These are phyloP conservation scores for Blumeriella jaapii DNA, from an alignment of 2,329 filamentous ascomycete genomes.

Conservation along the genomic window DNA sequence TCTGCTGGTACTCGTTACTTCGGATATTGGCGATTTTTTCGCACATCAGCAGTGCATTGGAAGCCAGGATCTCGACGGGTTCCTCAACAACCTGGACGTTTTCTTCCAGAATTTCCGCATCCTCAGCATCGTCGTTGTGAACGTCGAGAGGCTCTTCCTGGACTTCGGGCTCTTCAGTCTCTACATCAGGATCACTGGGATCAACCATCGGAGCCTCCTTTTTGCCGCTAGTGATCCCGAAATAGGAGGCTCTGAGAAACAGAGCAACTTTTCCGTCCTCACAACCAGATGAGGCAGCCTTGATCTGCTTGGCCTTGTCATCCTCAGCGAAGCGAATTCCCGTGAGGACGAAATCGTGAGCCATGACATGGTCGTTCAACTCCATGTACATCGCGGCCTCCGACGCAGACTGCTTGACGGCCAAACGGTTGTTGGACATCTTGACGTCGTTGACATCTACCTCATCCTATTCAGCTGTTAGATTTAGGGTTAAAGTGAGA, in stretches of 20 bases:
- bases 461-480: constrained; percentile 26
- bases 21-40: not conserved
- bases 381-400: constrained; percentile 44
- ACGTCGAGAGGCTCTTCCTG: no score
- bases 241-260: constrained; percentile 3
- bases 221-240: not conserved
- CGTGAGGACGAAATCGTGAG: constrained; percentile 33
- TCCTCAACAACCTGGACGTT: no score
- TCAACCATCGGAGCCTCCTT: no score
- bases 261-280: constrained; percentile 4
- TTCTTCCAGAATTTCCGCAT: no score
- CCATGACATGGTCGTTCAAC: constrained; percentile 40
- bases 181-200: no score
- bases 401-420: constrained; percentile 33
- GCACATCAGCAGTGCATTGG: not conserved
- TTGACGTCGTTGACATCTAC: constrained; percentile 35
- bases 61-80: not conserved
- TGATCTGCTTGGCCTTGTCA: not conserved
- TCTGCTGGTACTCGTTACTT: not conserved
- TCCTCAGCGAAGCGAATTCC: not conserved
- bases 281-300: not conserved
- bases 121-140: no score
- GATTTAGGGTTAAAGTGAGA: not conserved
- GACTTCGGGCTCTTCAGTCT: no score
- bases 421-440: constrained; percentile 32